Conservation (phyloP, 2,329 filamentous ascomycete genomes). For the Colletotrichum tofieldiae region DNA sequence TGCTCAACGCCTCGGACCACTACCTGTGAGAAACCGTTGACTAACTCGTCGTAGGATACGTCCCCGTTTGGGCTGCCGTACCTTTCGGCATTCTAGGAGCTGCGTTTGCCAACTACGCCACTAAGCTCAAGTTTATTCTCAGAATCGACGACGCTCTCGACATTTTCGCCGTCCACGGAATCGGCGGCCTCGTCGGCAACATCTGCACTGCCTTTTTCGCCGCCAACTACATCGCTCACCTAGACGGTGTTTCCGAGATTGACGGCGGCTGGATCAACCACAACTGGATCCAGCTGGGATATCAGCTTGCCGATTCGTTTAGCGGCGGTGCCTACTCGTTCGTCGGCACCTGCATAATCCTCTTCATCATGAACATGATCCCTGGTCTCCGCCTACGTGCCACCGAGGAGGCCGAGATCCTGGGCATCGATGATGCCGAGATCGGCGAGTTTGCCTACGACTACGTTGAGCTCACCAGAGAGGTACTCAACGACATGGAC, state of each 20-base stretch:
- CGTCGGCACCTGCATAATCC: conserved; percentile 81
- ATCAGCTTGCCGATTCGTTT: conserved; percentile 87
- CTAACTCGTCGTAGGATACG: conserved; percentile 66
- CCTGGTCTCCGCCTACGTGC: conserved; percentile 83
- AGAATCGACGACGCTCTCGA: conserved; percentile 88
- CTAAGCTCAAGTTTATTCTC: conserved; percentile 89
- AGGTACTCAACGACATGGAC: conserved; percentile 64
- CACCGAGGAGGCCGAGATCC: conserved; percentile 82
- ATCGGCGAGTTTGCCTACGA: conserved; percentile 97
- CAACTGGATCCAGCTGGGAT: conserved; percentile 86
- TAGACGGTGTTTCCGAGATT: conserved; percentile 80
- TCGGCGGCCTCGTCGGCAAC: conserved; percentile 86
- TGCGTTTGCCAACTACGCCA: conserved; percentile 87
- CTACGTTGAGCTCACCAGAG: conserved; percentile 86
- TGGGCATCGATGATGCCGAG: conserved; percentile 91
- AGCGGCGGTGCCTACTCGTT: conserved; percentile 86
- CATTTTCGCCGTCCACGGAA: conserved; percentile 87
- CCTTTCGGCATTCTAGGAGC: conserved; percentile 85
- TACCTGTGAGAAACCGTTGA: background rate
- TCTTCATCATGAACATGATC: conserved; percentile 85
- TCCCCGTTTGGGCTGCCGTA: conserved; percentile 88
- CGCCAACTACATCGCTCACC: conserved; percentile 85
- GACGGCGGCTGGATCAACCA: conserved; percentile 86
- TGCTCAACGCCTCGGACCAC: conserved; percentile 5
- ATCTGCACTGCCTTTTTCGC: conserved; percentile 87